Conservation (phyloP, 2,329 filamentous ascomycete species). For the Dendrostoma leiphaemia region DNA sequence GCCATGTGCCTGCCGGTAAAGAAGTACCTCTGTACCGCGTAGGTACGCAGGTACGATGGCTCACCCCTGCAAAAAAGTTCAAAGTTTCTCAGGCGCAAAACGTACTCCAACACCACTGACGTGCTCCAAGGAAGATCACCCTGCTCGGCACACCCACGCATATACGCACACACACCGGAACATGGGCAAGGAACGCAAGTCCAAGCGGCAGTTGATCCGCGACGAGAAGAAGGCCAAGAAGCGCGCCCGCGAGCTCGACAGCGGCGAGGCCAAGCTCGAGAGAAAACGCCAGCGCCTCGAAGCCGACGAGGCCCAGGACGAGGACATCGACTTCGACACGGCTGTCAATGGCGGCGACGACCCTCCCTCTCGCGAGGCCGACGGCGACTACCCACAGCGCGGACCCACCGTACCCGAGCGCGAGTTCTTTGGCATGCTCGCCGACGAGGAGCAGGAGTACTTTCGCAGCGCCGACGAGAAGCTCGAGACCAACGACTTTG, state of each 20-base stretch:
- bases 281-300: slow-evolving; percentile 27
- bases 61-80: too few relatives aligned
- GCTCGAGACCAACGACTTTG: slow-evolving; percentile 87
- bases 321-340: slow-evolving; percentile 4
- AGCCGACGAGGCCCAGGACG: slow-evolving; percentile 4
- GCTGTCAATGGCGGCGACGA: slow-evolving; percentile 3
- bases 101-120: too few relatives aligned
- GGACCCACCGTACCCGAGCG: slow-evolving; percentile 44
- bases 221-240: slow-evolving; percentile 37
- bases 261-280: slow-evolving; percentile 24
- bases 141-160: too few relatives aligned
- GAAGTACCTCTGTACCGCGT: too few relatives aligned
- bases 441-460: slow-evolving; percentile 92
- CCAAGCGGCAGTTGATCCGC: slow-evolving; percentile 34
- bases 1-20: too few relatives aligned
- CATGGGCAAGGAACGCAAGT: slow-evolving; percentile 35
- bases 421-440: slow-evolving; percentile 90
- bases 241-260: slow-evolving; percentile 26
- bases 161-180: not conserved
- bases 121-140: too few relatives aligned
- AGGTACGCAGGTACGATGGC: too few relatives aligned
- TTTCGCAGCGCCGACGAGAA: slow-evolving; percentile 88
- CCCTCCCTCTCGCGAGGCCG: not conserved
- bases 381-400: not conserved
- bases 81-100: too few relatives aligned